Conservation (phyloP, 2,329 filamentous ascomycete species). For the Xylariomycetidae sp. region DNA sequence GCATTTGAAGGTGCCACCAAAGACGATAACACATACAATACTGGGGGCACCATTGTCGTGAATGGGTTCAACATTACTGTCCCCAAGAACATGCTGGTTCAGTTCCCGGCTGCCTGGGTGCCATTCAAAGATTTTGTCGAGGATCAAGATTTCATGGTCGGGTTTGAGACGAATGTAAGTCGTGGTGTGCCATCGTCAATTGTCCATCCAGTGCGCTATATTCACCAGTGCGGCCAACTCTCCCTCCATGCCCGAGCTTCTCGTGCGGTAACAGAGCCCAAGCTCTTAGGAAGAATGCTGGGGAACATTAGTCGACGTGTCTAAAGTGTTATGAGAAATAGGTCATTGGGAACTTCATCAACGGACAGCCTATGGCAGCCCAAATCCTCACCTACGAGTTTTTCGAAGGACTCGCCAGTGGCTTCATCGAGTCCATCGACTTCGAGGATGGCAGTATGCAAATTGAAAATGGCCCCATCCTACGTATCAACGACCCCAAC, state of each 20-base stretch:
- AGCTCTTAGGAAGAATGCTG: background rate
- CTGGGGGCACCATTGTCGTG: constrained; percentile 39
- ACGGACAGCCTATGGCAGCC: constrained; percentile 27
- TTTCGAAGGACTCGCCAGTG: constrained; percentile 30
- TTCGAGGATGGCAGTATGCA: constrained; percentile 28
- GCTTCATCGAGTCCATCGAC: constrained; percentile 31
- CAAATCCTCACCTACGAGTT: constrained; percentile 31
- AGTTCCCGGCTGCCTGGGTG: constrained; percentile 42
- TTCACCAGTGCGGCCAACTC: too few species aligned
- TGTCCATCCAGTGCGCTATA: background rate
- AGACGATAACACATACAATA: constrained; percentile 34
- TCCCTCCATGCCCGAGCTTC: too few species aligned
- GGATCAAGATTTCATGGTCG: constrained; percentile 25
- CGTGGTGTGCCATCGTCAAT: background rate
- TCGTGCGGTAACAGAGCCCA: too few species aligned
- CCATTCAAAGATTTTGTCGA: constrained; percentile 36
- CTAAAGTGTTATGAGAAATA: too few species aligned
- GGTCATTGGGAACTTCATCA: constrained; percentile 33
- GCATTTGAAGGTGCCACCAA: constrained; percentile 27
- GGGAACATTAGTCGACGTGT: too few species aligned
- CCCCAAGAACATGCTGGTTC: constrained; percentile 44
- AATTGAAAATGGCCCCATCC: constrained; percentile 26
- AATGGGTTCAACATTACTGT: constrained; percentile 41
- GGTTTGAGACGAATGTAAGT: constrained; percentile 31
- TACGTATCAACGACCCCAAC: constrained; percentile 41